Percentiles rank a stretch among this genome's conserved stretches.
Conservation (phyloP, 352 stramenopile genomes). For the Paralagenidium karlingii region DNA sequence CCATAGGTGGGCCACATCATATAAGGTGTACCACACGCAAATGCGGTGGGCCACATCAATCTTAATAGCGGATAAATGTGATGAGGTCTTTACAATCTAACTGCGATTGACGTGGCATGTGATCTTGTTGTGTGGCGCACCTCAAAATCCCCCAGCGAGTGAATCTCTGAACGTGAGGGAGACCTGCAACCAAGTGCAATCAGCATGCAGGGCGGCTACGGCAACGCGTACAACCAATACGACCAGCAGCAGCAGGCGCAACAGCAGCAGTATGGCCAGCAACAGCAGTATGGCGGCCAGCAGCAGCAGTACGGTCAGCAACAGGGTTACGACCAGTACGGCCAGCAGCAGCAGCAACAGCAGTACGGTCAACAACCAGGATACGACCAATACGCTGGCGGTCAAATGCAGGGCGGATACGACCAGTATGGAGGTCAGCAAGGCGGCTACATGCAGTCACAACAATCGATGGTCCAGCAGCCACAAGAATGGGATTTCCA, state of each 20-base stretch:
- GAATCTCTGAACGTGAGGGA: too few relatives aligned
- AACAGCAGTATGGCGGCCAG: conserved; percentile 17
- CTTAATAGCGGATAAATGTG: too few relatives aligned
- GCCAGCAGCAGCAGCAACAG: conserved; percentile 3
- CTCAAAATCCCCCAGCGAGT: too few relatives aligned
- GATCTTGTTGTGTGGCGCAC: too few relatives aligned
- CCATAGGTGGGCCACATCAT: too few relatives aligned
- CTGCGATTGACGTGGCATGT: too few relatives aligned
- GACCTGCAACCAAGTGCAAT: too few relatives aligned
- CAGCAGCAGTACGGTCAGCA: conserved; percentile 9
- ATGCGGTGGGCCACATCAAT: too few relatives aligned
- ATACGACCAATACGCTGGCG: conserved; percentile 5
- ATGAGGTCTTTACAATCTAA: too few relatives aligned
- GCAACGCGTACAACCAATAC: conserved; percentile 22
- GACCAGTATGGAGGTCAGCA: conserved; percentile 16
- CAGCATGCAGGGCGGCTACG: too few relatives aligned
- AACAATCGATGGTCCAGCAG: conserved; percentile 34
- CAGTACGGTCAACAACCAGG: conserved; percentile 5
- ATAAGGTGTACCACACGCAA: too few relatives aligned
- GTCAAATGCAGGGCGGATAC: conserved; percentile 3
- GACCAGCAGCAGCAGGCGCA: conserved; percentile 25
- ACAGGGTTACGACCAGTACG: conserved; percentile 8
- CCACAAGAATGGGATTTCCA: conserved; percentile 82
- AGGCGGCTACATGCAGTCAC: conserved; percentile 4
- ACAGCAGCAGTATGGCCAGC: conserved; percentile 30